These are phyloP conservation scores for Camelina neglecta DNA, from an alignment of 345 rosid species.

Conservation along the genomic window DNA sequence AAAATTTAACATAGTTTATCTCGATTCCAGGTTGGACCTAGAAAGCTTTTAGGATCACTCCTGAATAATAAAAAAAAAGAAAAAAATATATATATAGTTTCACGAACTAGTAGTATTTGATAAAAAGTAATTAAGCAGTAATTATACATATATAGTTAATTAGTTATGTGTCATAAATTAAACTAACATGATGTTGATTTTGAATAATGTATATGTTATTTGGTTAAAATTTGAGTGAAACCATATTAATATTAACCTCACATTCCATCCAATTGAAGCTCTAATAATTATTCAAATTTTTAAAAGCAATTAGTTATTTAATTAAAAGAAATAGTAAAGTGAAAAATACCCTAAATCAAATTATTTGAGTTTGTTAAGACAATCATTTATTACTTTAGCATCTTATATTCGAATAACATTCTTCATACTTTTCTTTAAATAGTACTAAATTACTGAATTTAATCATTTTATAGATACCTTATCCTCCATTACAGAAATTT, in stretches of 20 bases:
- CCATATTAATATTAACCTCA: neutral
- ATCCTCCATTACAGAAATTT: conserved; percentile 27
- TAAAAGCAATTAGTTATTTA: neutral
- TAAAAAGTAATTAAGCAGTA: no score
- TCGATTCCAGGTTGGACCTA: no score
- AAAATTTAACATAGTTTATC: no score
- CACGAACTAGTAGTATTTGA: no score
- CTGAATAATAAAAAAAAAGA: no score
- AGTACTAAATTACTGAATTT: neutral
- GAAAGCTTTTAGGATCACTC: no score
- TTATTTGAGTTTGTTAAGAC: neutral
- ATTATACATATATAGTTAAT: no score
- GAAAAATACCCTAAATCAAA: neutral
- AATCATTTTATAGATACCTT: conserved; percentile 29
- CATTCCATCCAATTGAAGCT: neutral
- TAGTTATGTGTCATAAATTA: neutral
- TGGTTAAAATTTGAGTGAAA: neutral
- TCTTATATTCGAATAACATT: conserved; percentile 34
- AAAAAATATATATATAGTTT: no score
- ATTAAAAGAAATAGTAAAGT: neutral
- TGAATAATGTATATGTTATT: neutral
- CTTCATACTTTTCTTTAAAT: conserved; percentile 22
- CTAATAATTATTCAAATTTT: neutral
- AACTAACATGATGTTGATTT: neutral
- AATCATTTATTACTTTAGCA: conserved; percentile 14